Evolutionary conservation across 495 filamentous ascomycete genomes (phyloP), one percentile per base, ranked within the genome.

Genomic region (Penicillium atrosanguineum): DNA sequence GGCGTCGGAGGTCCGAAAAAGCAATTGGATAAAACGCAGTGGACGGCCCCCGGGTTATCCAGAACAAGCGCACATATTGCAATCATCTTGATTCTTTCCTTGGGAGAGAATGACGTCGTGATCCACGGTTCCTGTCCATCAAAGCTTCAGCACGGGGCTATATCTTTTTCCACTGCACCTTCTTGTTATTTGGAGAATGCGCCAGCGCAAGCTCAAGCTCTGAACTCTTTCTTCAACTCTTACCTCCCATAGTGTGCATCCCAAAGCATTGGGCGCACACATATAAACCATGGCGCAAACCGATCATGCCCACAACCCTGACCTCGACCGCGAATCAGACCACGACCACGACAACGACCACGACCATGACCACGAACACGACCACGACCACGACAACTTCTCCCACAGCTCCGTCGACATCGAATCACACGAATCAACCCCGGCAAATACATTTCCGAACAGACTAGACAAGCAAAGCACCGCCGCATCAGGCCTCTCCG

Each of bases 401-500:
- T 51, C 54, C 8, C 57, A 36, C 37, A 50, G 50, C 12, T 68
- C 70, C 14, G 11, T 31, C 7, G 44, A 67, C 44, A 51, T 62
- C 47, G 51, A 64, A 29, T 64, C 61, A 12, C 54, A 53, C 48
- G 37, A 63, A 18, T 37, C 1, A 28, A 44, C 14, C 46, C 21
- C 39, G 28, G 28, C 25, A 50, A 51, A 20, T 41, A 42, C 26
- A 31, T 6, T 11, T 11, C 29, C 41, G 4, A 37, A 38, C 20
- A 42, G 37, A 23, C 46, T 77, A 18, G 69, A 69, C 29, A 76
- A 74, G 42, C 70, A 68, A 39, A 67, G 52, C 20, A 77, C 74
- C 1, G 64, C 61, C 2, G 61, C 65, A n/a, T 74, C 74, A 8
- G 67, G 70, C 0, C 31, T 62, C 6, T 77, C 74, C 0, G 62